Evolutionary conservation across 1,139 yeast species (phyloP), one percentile per base, ranked within the genome.

Genomic region (Scheffersomyces segobiensis): DNA sequence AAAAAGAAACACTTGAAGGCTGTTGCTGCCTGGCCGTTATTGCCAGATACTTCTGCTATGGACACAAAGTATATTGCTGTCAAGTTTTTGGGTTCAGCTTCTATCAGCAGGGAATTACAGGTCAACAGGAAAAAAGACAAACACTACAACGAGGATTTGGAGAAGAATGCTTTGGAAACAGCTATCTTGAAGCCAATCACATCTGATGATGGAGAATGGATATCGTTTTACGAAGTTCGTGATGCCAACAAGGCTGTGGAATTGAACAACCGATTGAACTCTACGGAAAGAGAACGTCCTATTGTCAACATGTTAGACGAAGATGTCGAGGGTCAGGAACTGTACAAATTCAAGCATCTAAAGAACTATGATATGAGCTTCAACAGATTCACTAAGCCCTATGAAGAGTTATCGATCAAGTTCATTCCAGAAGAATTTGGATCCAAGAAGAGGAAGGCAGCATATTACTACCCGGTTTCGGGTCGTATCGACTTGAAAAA

Each of bases 41-140:
- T 93, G 61, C 99, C 99, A 3, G 98, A 95, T 72, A 87, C 96
- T 19, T 87, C 96, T 21, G 85, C 90, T 83, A 81, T 92, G 84
- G 98, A 95, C 73, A 86, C 91, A 65, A 85, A 83, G 59, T 91
- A 85, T 70, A 78, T 88, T 67, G 81, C 89, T 32, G 82, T 95
- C 56, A 91, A 89, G 68, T 86, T 93, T 72, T 79, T 86, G 14
- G 97, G 97, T 10, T 87, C 95, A 24, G 97, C 98, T 0, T 87
- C 91, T 53, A 70, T 84, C 54, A 68, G 75, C 57, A 71, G 82
- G 62, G 84, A 80, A 57, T 65, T 75, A 52, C 72, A 72, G 46
- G 62, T 67, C 22, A 69, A 67, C 63, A 77, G 71, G 66, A 72
- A 67, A 73, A 84, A 78, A 59, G 75, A 79, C 57, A 71, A 66